Base-by-base conservation (phyloP, 2,329 filamentous ascomycete species). In the Fusarium napiforme region DNA sequence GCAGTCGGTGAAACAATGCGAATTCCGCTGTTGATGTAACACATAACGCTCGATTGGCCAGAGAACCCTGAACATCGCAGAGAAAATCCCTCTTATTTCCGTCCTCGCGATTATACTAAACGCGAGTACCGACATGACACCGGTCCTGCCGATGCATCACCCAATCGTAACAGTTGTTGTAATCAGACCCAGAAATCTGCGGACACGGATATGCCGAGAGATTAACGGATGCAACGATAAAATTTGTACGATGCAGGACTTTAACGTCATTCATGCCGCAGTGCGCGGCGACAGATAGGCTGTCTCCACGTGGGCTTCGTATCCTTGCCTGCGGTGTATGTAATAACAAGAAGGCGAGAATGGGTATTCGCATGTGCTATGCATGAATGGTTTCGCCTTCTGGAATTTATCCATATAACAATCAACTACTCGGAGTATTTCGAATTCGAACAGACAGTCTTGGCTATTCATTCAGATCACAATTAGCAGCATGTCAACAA, bases 221-320 rank as follows among this genome's bases (percentile, higher is more conserved):
- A 66, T 50, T 60, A 64, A 36, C 14, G n/a, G 62, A 60, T 46
- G 39, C 32, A 60, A 60, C 34, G 5, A 21, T 60, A 36, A 21
- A 67, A 32, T n/a, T n/a, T 40, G 12, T 18, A 32, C 4, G 19
- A 56, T 23, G 10, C 12, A 21, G 7, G n/a, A 9, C 30, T 19
- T n/a, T 4, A 67, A 46, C 62, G 64, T 67, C 64, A 67, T 67
- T n/a, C 4, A 34, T 8, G 8, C 6, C 23, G 19, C 11, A 7
- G 12, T 37, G 14, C 18, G 12, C 5, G n/a, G 14, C 12, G 18
- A 28, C 2, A 23, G 16, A 23, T 4, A n/a, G n/a, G 7, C 3
- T n/a, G 42, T 23, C 40, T 40, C 46, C 60, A 56, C 23, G 28
- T 5, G 11, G 19, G 28, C 30, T 14, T 45, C 50, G 12, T 30